phyloP scores from a whole-genome alignment of 169 alveolate genomes.

The Plasmodium relictum region DNA sequence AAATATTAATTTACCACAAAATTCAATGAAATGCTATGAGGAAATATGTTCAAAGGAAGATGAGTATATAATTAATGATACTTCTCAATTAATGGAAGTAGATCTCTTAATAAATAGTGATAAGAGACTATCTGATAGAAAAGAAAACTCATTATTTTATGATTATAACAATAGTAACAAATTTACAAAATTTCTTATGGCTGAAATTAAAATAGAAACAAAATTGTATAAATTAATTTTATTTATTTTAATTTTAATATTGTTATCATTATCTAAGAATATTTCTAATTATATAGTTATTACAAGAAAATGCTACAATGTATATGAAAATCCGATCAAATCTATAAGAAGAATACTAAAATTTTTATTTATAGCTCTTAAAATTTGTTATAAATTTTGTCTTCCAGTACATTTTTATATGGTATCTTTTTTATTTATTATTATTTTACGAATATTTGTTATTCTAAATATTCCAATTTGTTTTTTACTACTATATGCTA shows the following conservation, averaged over 20 bases:
- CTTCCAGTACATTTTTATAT: conserved; percentile 47
- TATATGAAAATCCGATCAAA: conserved; percentile 72
- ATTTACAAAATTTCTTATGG: conserved; percentile 59
- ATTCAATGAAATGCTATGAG: not conserved
- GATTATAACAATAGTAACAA: conserved; percentile 34
- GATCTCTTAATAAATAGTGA: conserved; percentile 23
- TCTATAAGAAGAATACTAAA: conserved; percentile 56
- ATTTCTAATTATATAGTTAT: conserved; percentile 57
- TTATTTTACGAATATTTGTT: conserved; percentile 34
- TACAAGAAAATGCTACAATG: conserved; percentile 74
- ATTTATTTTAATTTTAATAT: conserved; percentile 34
- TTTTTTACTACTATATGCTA: conserved; percentile 40
- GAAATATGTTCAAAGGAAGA: conserved; percentile 12
- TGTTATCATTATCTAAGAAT: conserved; percentile 59
- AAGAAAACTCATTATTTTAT: conserved; percentile 16
- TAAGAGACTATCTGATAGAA: conserved; percentile 4
- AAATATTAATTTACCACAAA: not conserved
- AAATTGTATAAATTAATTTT: conserved; percentile 60
- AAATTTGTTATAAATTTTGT: conserved; percentile 51
- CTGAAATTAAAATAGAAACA: conserved; percentile 70
- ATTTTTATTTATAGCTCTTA: conserved; percentile 30
- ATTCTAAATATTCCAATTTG: conserved; percentile 57
- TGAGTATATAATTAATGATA: not conserved
- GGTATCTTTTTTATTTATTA: conserved; percentile 36
- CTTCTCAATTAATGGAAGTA: conserved; percentile 47